Base-by-base conservation (phyloP, 345 rosid genomes). In the Rhizophora mangle region DNA sequence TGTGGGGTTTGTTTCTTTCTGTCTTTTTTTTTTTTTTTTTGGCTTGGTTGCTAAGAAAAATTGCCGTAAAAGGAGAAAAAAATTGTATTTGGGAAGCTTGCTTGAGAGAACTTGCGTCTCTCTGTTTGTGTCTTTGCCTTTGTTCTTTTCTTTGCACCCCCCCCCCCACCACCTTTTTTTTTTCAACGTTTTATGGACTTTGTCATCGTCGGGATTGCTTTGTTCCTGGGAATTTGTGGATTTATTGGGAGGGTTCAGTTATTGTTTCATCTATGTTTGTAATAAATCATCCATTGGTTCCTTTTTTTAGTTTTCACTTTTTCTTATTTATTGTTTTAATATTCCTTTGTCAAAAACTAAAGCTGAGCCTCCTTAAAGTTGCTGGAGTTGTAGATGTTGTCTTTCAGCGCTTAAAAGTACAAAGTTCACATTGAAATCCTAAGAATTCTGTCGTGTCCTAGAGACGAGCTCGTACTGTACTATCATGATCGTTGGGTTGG, bases 371-470 rank as follows among this genome's bases (percentile, higher is more conserved):
- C 61, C 29, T 29, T 30, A 6, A 22, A 22, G n/a, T 77, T 69
- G 68, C 69, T 52, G 24, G 53, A 18, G 26, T 30, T 72, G 54
- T 24, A 27, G 46, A 30, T 52, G 51, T 61, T 52, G 47, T 22
- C 32, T 36, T 31, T 34, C 55, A 43, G 63, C 29, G 20, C 51
- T 11, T 39, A 39, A 26, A 54, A 54, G 62, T 37, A 24, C 46
- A 54, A 69, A 21, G 16, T 13, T 34, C n/a, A 18, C 19, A 16
- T 31, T 9, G 43, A n/a, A 24, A 59, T 53, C 54, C 5, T 39
- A 22, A 18, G n/a, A 54, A 70, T 15, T 18, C 2, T 37, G 36
- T 36, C 1, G 19, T 56, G 9, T 39, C 4, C 13, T 57, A 1
- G 32, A 39, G 0, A 16, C 6, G 2, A 34, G 2, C 37, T 1